These are phyloP conservation scores for Eimeria necatrix DNA, from an alignment of 169 alveolate genomes.

Conservation along the genomic window DNA sequence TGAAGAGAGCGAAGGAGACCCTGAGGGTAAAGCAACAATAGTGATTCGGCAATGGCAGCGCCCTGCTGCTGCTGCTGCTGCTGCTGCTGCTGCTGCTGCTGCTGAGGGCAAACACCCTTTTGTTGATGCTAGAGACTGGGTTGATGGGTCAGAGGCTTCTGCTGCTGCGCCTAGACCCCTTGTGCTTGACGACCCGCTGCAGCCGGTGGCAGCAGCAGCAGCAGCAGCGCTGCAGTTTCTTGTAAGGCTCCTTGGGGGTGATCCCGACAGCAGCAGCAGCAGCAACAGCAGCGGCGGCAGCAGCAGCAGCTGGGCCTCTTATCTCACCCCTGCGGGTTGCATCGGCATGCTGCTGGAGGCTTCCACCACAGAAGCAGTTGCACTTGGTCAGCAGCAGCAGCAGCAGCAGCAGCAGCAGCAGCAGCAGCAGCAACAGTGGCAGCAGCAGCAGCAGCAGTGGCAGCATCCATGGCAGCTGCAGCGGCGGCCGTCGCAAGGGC, in stretches of 20 bases:
- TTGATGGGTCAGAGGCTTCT: not conserved
- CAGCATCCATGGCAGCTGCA: not conserved
- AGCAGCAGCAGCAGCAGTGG: no score
- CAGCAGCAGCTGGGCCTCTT: not conserved
- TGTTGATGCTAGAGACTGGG: not conserved
- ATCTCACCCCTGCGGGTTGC: not conserved
- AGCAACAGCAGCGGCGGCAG: not conserved
- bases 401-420: no score
- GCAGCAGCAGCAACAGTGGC: not conserved
- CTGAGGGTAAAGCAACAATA: not conserved
- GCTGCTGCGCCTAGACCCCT: not conserved
- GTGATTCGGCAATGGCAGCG: not conserved
- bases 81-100: not conserved
- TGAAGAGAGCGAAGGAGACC: not conserved
- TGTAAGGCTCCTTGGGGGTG: not conserved
- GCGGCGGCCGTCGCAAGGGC: not conserved
- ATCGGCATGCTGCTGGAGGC: not conserved
- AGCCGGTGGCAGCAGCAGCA: conserved; percentile 30
- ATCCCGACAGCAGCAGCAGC: conserved; percentile 18
- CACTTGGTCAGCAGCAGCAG: no score
- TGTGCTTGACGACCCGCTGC: not conserved
- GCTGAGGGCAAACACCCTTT: not conserved
- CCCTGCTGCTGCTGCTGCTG: not conserved
- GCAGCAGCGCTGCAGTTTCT: not conserved
- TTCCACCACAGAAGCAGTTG: not conserved